Base-by-base conservation (phyloP, 2,329 filamentous ascomycete species). In the Paraphoma chrysanthemicola region DNA sequence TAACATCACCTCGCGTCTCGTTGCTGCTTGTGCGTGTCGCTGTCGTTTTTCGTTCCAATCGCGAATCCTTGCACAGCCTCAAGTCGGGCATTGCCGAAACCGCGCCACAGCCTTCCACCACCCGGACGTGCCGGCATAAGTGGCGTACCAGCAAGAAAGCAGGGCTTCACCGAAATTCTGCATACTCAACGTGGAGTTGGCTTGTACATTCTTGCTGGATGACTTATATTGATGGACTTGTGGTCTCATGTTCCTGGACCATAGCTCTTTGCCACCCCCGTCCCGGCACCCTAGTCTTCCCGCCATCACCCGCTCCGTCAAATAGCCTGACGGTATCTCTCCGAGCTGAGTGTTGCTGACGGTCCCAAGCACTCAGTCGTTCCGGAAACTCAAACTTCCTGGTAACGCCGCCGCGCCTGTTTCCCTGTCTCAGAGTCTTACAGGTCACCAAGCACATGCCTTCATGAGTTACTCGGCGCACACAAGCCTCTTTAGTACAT, bases 391-490 rank as follows among this genome's bases (percentile, higher is more conserved):
- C 54, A 56, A 49, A 56, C 62, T 62, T 50, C 50, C 50, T 64
- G 56, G 56, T 53, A 48, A 57, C 60, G 55, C 63, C 58, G 54
- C 65, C 39, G 64, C 57, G 52, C 60, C 66, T 57, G 57, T 17
- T 58, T 50, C 52, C 47, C 50, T 52, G 59, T 47, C 51, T 51
- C 48, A 65, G 54, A 61, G 63, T 63, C 63, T 60, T 53, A 69
- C 65, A 57, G 56, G 59, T 60, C 62, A 53, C 66, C 51, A 59
- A 66, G 66, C 66, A 70, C 60, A 76, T 76, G 75, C 66, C 72
- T 76, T 73, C 72, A 78, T 78, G 76, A 77, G 73, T 74, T 71
- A 67, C 71, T 68, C 66, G 62, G 67, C 66, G 64, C 66, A 70
- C 71, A 71, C 69, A 68, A 65, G 55, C 56, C 62, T 66, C 58